Evolutionary conservation across 2,329 filamentous ascomycete genomes (phyloP).

Genomic region (Beauveria sp.): DNA sequence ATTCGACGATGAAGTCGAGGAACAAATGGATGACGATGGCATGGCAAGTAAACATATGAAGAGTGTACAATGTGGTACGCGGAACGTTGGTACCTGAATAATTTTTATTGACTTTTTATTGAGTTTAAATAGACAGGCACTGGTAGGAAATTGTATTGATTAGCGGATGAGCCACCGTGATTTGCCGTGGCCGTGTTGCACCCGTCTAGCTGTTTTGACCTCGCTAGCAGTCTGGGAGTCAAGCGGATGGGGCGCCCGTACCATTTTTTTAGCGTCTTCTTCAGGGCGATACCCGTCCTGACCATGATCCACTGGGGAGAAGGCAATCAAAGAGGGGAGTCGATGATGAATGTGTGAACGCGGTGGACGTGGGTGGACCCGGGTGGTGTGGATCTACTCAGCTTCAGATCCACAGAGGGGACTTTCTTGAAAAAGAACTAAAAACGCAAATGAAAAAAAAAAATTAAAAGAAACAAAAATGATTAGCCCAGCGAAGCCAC

Average conservation of each 20-base stretch:
- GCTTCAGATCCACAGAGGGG: neutral
- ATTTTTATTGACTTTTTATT: too few relatives aligned
- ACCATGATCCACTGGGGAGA: conserved; percentile 1
- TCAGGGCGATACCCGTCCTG: conserved; percentile 9
- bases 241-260: neutral
- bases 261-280: neutral
- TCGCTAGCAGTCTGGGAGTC: too few relatives aligned
- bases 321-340: neutral
- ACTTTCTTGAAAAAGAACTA: too few relatives aligned
- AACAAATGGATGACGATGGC: too few relatives aligned
- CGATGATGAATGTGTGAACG: neutral
- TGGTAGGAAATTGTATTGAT: too few relatives aligned
- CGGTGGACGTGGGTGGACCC: neutral
- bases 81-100: too few relatives aligned
- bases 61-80: too few relatives aligned
- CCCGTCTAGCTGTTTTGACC: neutral
- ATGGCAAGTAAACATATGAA: too few relatives aligned
- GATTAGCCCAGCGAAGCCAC: neutral
- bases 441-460: neutral
- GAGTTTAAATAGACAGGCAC: too few relatives aligned
- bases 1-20: too few relatives aligned
- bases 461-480: neutral
- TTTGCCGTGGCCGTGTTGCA: neutral
- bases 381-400: neutral
- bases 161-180: too few relatives aligned